Conservation (phyloP, 371 early-diverging fungal genomes). For the Coemansia sp. region DNA sequence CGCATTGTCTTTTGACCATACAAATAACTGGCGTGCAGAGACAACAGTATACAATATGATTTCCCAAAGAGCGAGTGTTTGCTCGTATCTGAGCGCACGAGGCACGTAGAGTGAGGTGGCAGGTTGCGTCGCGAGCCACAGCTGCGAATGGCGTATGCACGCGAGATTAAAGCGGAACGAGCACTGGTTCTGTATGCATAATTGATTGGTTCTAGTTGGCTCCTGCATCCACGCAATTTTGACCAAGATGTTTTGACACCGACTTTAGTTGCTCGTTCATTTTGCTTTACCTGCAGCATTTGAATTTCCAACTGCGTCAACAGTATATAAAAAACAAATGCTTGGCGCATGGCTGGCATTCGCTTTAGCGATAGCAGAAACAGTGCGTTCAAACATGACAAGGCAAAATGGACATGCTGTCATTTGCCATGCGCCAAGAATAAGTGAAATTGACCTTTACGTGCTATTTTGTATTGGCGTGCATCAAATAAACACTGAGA, state of each 20-base stretch:
- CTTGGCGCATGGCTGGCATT: not conserved
- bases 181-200: not conserved
- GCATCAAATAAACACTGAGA: not conserved
- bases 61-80: not conserved
- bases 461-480: not conserved
- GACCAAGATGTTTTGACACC: not conserved
- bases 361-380: not conserved
- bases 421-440: not conserved
- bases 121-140: not conserved
- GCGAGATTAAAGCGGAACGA: not conserved
- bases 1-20: slow-evolving; percentile 1
- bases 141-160: not conserved
- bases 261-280: not conserved
- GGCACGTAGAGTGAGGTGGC: not conserved
- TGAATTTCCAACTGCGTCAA: not conserved
- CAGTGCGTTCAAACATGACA: not conserved
- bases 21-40: not conserved
- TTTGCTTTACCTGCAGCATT: not conserved
- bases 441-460: not conserved
- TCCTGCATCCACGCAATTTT: not conserved
- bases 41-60: not conserved
- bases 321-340: not conserved
- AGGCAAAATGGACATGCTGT: not conserved
- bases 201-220: not conserved
- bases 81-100: slow-evolving; percentile 2